A percentile compares a stretch with the other conserved stretches of the same genome.
These are phyloP conservation scores for Aspergillus ibericus DNA, from an alignment of 2,329 filamentous ascomycete genomes.

Conservation along the genomic window DNA sequence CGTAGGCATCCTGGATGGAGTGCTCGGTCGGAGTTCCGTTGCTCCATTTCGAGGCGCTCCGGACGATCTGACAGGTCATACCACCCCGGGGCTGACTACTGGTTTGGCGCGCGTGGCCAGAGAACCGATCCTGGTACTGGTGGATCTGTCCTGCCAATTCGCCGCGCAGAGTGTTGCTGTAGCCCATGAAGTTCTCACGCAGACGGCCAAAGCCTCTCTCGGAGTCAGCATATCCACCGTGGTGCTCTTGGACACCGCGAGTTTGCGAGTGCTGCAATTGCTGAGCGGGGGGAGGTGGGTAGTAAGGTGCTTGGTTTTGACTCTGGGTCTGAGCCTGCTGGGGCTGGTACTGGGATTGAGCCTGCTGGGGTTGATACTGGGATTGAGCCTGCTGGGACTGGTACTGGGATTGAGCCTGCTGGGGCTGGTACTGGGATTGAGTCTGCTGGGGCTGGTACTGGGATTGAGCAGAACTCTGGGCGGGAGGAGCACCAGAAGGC, in stretches of 20 bases:
- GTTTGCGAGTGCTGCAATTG: slow-evolving; percentile 31
- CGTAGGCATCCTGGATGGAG: slow-evolving; percentile 83
- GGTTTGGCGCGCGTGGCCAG: slow-evolving; percentile 13
- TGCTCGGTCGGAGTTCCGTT: slow-evolving; percentile 81
- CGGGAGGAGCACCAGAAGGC: slow-evolving; percentile 33
- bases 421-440: slow-evolving; percentile 20
- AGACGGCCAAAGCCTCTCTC: slow-evolving; percentile 38
- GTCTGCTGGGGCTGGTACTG: slow-evolving; percentile 19
- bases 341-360: slow-evolving; percentile 9
- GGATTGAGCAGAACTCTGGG: slow-evolving; percentile 6
- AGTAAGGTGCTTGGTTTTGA: slow-evolving; percentile 40
- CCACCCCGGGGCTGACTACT: slow-evolving; percentile 27
- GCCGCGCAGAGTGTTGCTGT: slow-evolving; percentile 40
- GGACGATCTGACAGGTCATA: slow-evolving; percentile 53
- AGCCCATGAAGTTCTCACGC: slow-evolving; percentile 38
- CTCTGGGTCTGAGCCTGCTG: slow-evolving; percentile 15
- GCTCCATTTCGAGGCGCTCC: slow-evolving; percentile 95
- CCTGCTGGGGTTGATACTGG: slow-evolving; percentile 4
- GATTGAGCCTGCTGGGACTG: slow-evolving; percentile 16
- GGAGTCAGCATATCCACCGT: slow-evolving; percentile 34
- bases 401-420: slow-evolving; percentile 7
- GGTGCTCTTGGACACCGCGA: slow-evolving; percentile 37
- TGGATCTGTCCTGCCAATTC: slow-evolving; percentile 46
- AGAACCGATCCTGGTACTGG: slow-evolving; percentile 44
- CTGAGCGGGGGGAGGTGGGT: slow-evolving; percentile 43